Conservation (phyloP, 2,329 filamentous ascomycete species). For the Simplicillium aogashimaense region DNA sequence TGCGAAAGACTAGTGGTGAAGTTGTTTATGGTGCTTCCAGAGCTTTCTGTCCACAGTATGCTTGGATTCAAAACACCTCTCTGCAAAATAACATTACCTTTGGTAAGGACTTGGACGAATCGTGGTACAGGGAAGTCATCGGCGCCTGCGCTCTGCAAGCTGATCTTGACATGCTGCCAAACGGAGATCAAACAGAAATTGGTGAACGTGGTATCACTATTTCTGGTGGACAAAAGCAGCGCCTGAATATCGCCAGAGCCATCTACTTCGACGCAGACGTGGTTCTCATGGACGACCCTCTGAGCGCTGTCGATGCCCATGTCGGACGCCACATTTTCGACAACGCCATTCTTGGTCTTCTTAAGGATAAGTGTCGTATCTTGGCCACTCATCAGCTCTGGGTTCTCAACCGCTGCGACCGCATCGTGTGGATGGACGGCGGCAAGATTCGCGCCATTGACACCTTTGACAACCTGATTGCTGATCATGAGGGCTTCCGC, state of each 20-base stretch:
- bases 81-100: slow-evolving; percentile 87
- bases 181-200: slow-evolving; percentile 83
- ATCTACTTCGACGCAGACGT: slow-evolving; percentile 62
- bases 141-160: slow-evolving; percentile 73
- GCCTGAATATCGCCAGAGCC: slow-evolving; percentile 82
- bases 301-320: slow-evolving; percentile 61
- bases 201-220: slow-evolving; percentile 93
- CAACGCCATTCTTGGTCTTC: slow-evolving; percentile 79
- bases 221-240: slow-evolving; percentile 90
- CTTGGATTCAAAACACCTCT: slow-evolving; percentile 93
- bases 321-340: slow-evolving; percentile 77
- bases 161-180: slow-evolving; percentile 88
- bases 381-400: slow-evolving; percentile 93
- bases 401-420: slow-evolving; percentile 81
- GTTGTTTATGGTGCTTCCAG: slow-evolving; percentile 68
- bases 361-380: slow-evolving; percentile 82
- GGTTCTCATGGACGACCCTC: slow-evolving; percentile 59
- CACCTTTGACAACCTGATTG: slow-evolving; percentile 83
- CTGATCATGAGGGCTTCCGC: slow-evolving; percentile 65
- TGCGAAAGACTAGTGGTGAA: slow-evolving; percentile 71
- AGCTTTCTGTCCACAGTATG: slow-evolving; percentile 91
- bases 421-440: slow-evolving; percentile 87
- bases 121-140: slow-evolving; percentile 79
- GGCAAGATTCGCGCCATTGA: slow-evolving; percentile 78
- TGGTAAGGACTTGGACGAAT: slow-evolving; percentile 63